phyloP scores from a whole-genome alignment of 2,329 filamentous ascomycete genomes.

The Aspergillaceae sp. region DNA sequence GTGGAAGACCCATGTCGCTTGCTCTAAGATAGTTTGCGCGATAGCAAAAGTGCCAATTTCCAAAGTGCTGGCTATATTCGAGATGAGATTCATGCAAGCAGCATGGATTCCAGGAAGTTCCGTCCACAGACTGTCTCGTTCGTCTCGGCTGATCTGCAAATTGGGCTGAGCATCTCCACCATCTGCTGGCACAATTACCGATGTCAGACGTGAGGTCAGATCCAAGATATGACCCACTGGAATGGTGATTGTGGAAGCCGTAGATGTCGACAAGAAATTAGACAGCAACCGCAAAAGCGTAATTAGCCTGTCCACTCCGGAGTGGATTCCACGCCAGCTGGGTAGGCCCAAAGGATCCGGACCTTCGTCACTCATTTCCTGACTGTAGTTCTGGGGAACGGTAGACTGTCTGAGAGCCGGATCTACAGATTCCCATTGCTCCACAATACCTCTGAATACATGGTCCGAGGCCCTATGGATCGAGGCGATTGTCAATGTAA shows the following conservation, averaged over 20 bases:
- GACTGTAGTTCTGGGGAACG: constrained; percentile 29
- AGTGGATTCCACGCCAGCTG: constrained; percentile 64
- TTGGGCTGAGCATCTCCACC: constrained; percentile 53
- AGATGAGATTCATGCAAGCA: constrained; percentile 57
- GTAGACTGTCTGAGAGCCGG: constrained; percentile 27
- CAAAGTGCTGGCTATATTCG: constrained; percentile 50
- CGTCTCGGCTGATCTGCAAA: constrained; percentile 65
- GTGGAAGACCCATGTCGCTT: constrained; percentile 61
- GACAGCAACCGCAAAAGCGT: constrained; percentile 58
- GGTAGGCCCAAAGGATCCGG: constrained; percentile 47
- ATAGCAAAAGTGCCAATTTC: constrained; percentile 51
- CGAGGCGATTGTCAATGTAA: constrained; percentile 53
- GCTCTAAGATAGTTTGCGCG: constrained; percentile 59
- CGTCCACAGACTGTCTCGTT: constrained; percentile 70
- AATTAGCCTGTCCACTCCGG: constrained; percentile 61
- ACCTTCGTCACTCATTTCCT: constrained; percentile 29
- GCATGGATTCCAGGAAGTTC: constrained; percentile 66
- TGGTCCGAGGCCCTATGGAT: constrained; percentile 66
- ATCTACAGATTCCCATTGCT: constrained; percentile 67
- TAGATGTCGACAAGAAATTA: constrained; percentile 55
- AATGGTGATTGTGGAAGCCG: constrained; percentile 56
- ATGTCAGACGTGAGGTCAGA: constrained; percentile 59
- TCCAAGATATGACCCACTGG: constrained; percentile 62
- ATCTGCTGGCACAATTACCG: constrained; percentile 48
- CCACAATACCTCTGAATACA: constrained; percentile 67